These are phyloP conservation scores for Lentinula edodes DNA, from an alignment of 768 basidiomycete species.

Conservation along the genomic window DNA sequence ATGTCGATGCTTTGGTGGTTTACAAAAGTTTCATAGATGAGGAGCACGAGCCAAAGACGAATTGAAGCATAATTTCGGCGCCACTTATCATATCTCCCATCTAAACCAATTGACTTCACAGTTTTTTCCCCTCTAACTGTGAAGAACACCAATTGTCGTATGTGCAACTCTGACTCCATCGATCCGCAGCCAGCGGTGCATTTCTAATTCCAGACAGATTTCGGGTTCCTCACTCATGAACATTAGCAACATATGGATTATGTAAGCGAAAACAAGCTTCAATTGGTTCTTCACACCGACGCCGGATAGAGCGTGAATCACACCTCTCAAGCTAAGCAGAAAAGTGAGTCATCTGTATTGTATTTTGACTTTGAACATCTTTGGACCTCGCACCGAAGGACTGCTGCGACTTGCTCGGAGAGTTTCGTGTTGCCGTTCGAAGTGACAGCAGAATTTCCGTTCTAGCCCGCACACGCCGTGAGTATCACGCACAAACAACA, in stretches of 20 bases:
- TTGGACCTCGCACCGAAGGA: neutral
- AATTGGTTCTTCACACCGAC: neutral
- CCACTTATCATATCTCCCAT: neutral
- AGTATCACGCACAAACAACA: neutral
- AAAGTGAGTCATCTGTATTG: neutral
- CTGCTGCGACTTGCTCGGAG: neutral
- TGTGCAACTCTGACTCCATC: neutral
- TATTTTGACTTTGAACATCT: neutral
- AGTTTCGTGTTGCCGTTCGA: neutral
- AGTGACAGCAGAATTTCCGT: neutral
- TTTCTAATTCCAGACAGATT: neutral
- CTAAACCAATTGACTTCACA: neutral
- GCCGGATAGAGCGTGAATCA: neutral
- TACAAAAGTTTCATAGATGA: constrained; percentile 62
- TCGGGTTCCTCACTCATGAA: neutral
- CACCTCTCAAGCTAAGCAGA: neutral
- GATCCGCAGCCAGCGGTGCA: neutral
- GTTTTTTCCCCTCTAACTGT: neutral
- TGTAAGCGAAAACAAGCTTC: neutral
- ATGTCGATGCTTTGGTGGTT: constrained; percentile 81
- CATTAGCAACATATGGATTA: neutral
- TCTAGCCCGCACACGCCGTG: neutral
- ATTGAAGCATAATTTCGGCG: constrained; percentile 4
- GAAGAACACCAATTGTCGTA: neutral
- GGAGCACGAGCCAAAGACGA: constrained; percentile 18